Percentiles rank a stretch among this genome's conserved stretches.
phyloP scores from a whole-genome alignment of 257 asterid species.

The Solanum arcanum region DNA sequence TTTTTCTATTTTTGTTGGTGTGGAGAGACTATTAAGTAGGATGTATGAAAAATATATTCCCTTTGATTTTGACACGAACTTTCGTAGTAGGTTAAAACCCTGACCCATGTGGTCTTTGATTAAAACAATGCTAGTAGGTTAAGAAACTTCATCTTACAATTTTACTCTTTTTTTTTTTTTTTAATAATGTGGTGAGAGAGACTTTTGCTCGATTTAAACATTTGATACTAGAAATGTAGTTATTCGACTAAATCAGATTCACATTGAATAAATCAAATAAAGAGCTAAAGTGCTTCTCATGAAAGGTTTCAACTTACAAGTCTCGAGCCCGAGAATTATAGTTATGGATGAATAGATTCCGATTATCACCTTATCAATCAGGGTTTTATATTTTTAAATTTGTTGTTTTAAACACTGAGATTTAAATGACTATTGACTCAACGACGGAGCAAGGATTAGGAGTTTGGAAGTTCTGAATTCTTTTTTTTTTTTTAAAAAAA shows the following conservation, averaged over 20 bases:
- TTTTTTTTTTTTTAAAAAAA: too few relatives aligned
- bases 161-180: background rate
- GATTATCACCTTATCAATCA: background rate
- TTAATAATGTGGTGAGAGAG: too few relatives aligned
- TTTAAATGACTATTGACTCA: background rate
- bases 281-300: too few relatives aligned
- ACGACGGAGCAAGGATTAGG: too few relatives aligned
- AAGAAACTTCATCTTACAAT: background rate
- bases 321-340: background rate
- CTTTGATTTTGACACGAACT: background rate
- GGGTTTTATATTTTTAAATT: background rate
- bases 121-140: background rate
- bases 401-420: background rate
- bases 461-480: too few relatives aligned
- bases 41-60: background rate
- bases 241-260: too few relatives aligned
- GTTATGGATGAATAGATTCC: too few relatives aligned
- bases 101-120: too few relatives aligned
- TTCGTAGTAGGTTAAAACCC: background rate
- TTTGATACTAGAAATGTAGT: background rate
- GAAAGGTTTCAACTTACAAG: background rate
- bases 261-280: too few relatives aligned
- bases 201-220: background rate
- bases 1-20: background rate
- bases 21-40: background rate